These are phyloP conservation scores for Amauroascus verrucosus DNA, from an alignment of 2,329 filamentous ascomycete genomes.

Conservation along the genomic window DNA sequence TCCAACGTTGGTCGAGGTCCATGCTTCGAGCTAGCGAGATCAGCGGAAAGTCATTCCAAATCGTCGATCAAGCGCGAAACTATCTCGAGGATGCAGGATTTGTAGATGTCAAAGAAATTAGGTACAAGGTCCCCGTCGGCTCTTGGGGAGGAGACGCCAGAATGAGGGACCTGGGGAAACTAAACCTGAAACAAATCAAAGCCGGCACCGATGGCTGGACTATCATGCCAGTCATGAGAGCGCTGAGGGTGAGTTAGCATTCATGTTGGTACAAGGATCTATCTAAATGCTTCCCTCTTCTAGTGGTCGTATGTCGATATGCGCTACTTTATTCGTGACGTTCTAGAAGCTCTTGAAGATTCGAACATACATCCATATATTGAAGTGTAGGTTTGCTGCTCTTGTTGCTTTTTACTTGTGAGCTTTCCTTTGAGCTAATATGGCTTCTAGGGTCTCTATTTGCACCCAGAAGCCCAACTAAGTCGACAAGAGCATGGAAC, in stretches of 20 bases:
- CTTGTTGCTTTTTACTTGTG: not conserved
- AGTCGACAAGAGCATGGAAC: not conserved
- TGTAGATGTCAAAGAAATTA: constrained; percentile 22
- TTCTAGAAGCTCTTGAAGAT: constrained; percentile 5
- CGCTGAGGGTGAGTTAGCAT: constrained; percentile 7
- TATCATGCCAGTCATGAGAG: constrained; percentile 8
- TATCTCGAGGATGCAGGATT: constrained; percentile 25
- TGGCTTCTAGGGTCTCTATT: not conserved
- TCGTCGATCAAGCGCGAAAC: constrained; percentile 17
- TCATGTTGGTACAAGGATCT: not conserved
- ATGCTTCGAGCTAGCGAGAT: constrained; percentile 25
- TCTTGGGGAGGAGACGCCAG: constrained; percentile 20
- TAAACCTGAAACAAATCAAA: constrained; percentile 7
- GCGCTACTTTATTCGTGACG: constrained; percentile 5
- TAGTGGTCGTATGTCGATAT: constrained; percentile 9
- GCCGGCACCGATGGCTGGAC: constrained; percentile 10
- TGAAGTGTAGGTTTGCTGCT: constrained; percentile 5
- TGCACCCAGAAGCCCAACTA: not conserved
- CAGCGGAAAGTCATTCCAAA: constrained; percentile 25
- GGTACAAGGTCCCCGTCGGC: constrained; percentile 25
- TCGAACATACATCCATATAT: constrained; percentile 6
- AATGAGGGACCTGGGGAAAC: constrained; percentile 4
- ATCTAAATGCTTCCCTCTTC: not conserved
- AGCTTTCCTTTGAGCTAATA: not conserved
- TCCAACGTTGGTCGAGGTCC: constrained; percentile 21